Base-by-base conservation (phyloP, 2,329 filamentous ascomycete species). In the Elsinoe ampelina region DNA sequence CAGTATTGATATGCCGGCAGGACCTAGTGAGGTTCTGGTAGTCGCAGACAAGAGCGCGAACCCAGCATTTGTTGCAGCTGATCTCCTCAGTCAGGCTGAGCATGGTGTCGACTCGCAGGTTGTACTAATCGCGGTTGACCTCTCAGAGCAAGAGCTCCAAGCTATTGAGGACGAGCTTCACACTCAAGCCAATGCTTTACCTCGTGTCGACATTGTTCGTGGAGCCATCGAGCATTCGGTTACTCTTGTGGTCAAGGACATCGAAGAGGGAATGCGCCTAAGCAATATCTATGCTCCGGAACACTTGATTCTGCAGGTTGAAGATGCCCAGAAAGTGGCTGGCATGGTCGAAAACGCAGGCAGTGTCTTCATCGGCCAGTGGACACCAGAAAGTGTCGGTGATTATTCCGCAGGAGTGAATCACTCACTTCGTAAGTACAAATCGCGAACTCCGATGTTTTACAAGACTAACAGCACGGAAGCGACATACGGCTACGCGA, bases 381-480 rank as follows among this genome's bases (percentile, higher is more conserved):
- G 93, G 93, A 97, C 93, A 0, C 93, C 93, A 5, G 93, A 98
- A 74, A 95, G 89, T 70, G 93, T 98, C 2, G 93, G 93, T 45
- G 93, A 98, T 71, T 98, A 98, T 75, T 95, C 90, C 61, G 93
- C 93, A 55, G 93, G 93, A 67, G 93, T 98, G 41, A 98, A 98
- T 72, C 93, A 98, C 77, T 95, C 89, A 58, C 76, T 98, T 62
- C 93, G 90, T 95, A 85, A 82, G 89, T 85, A 56, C 7, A 50
- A 22, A 15, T 32, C 52, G 22, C 35, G n/a, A 43, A 19, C 43
- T 45, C 32, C 20, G 35, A 10, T 60, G 20, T 17, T 17, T 39
- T 36, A 43, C 20, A 26, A 30, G 12, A 34, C 0, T 36, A 39
- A 34, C 3, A 58, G 20, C 34, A 17, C 42, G 55, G 22, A 63